Percentiles rank a stretch among this genome's conserved stretches.
Conservation (phyloP, 192 early-diverging fungal species). For the Oehlia diaphana region DNA sequence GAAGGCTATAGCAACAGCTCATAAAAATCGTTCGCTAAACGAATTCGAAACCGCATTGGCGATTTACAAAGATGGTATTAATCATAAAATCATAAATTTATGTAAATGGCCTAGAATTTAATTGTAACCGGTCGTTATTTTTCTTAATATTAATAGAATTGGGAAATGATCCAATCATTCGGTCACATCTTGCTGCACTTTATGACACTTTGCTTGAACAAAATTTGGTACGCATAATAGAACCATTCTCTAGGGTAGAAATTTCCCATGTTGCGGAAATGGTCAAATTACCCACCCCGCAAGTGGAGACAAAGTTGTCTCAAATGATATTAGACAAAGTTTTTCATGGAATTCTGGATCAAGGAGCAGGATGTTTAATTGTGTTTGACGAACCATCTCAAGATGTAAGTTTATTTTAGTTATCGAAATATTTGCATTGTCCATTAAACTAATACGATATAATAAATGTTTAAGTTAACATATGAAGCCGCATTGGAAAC, state of each 20-base stretch:
- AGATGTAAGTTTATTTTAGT: constrained; percentile 61
- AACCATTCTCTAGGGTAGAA: constrained; percentile 97
- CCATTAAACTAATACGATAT: neutral
- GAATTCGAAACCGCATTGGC: constrained; percentile 94
- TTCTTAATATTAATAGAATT: constrained; percentile 58
- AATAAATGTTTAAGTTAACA: constrained; percentile 61
- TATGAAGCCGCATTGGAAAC: constrained; percentile 93
- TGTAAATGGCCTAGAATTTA: neutral
- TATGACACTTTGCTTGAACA: constrained; percentile 98
- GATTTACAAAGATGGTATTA: constrained; percentile 77
- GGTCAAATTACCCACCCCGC: constrained; percentile 87
- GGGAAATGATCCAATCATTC: constrained; percentile 91
- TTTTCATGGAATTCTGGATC: constrained; percentile 94
- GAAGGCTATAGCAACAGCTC: constrained; percentile 91
- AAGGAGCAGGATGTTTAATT: constrained; percentile 93
- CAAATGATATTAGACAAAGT: constrained; percentile 99
- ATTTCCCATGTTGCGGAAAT: constrained; percentile 93
- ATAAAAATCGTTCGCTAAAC: constrained; percentile 94
- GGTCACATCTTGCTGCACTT: constrained; percentile 84
- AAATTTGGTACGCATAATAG: constrained; percentile 95
- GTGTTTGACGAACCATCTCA: constrained; percentile 88
- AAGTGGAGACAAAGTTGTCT: constrained; percentile 95
- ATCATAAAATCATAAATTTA: neutral
- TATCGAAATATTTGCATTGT: neutral
- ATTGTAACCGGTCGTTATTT: neutral